Conservation (phyloP, 306 rosid genomes). For the Dalbergia cultrata region DNA sequence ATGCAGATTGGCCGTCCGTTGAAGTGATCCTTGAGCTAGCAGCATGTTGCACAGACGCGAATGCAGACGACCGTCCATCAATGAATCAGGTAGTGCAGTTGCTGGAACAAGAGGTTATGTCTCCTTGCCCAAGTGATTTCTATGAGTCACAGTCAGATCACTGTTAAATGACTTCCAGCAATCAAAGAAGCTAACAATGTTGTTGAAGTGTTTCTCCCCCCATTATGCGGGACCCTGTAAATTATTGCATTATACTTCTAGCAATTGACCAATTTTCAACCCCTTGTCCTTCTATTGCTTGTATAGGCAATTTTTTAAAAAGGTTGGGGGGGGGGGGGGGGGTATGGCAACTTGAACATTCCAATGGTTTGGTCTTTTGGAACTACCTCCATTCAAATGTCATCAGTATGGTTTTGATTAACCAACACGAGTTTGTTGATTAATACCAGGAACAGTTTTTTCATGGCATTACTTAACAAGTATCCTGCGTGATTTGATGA, state of each 20-base stretch:
- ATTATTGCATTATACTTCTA: constrained; percentile 5
- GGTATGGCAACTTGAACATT: neutral
- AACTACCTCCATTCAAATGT: neutral
- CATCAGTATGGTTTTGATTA: constrained; percentile 15
- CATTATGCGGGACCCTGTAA: constrained; percentile 45
- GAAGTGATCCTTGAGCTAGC: constrained; percentile 86
- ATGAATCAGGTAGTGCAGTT: constrained; percentile 88
- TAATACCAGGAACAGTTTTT: neutral
- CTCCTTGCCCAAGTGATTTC: constrained; percentile 83
- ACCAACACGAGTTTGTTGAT: constrained; percentile 22
- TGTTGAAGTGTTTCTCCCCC: constrained; percentile 36
- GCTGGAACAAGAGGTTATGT: constrained; percentile 87
- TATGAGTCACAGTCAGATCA: constrained; percentile 89
- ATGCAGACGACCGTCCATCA: constrained; percentile 79
- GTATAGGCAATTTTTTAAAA: neutral
- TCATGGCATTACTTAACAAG: neutral
- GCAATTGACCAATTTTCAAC: neutral
- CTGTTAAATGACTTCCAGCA: constrained; percentile 36
- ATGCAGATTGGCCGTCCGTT: constrained; percentile 70
- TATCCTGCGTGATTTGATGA: neutral
- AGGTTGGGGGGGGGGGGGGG: no score
- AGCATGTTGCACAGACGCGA: constrained; percentile 84
- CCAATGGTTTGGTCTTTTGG: neutral
- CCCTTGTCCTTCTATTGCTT: neutral
- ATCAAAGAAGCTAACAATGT: constrained; percentile 1